Evolutionary conservation across 73 alveolate genomes (phyloP).

Genomic region (Paramecium biaurelia): DNA sequence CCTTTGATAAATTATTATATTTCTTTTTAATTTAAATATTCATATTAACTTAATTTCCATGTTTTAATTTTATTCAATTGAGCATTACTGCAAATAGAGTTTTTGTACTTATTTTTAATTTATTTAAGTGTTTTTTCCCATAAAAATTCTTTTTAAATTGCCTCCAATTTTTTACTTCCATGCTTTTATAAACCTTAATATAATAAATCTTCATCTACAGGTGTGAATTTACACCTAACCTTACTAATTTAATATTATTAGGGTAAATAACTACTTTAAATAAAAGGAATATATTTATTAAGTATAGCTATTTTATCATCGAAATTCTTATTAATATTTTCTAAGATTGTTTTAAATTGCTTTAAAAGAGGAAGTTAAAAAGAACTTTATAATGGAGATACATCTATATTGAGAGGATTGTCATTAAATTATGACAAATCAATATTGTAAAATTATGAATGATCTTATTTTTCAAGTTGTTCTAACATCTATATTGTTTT

Average conservation of each 20-base stretch:
- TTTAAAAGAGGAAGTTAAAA: background rate
- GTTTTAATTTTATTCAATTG: background rate
- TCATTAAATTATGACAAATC: background rate
- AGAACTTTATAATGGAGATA: background rate
- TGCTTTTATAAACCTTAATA: background rate
- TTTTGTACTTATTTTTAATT: constrained; percentile 16
- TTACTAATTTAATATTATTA: background rate
- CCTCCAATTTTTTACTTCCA: background rate
- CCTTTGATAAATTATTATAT: background rate
- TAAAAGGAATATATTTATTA: background rate
- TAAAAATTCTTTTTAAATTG: constrained; percentile 21
- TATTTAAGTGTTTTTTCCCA: background rate
- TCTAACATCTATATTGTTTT: background rate
- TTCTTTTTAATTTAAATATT: background rate
- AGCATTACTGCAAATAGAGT: constrained; percentile 17
- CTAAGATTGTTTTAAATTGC: background rate
- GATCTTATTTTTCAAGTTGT: background rate
- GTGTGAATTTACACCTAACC: background rate
- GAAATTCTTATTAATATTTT: background rate
- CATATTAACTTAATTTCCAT: constrained; percentile 10
- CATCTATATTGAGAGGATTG: background rate
- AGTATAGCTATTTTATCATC: background rate
- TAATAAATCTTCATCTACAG: background rate
- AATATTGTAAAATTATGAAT: background rate
- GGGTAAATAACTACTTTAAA: background rate